Evolutionary conservation across 345 rosid genomes (phyloP), one percentile per base, ranked within the genome.

Genomic region (Eucalyptus erythrocorys): DNA sequence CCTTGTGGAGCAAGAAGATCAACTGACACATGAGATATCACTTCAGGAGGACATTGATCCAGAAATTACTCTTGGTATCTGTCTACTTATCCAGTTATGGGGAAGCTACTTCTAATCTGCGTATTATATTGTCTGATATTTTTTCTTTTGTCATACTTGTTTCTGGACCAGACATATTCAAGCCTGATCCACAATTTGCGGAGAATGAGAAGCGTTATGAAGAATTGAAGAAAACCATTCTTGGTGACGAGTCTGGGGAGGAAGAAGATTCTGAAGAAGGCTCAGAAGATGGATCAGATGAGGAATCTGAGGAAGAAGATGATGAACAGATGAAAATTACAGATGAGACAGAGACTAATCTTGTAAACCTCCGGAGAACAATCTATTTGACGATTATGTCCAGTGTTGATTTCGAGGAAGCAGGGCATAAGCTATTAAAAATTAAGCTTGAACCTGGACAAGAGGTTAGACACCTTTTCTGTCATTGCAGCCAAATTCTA

Each of bases 321-420:
- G 99, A 96, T 86, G 93, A 94, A 90, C 89, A 90, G 88, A 97
- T 95, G 98, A 88, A 93, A 91, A 98, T 98, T 89, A 94, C 87
- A 87, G 99, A 98, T 86, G 98, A 98, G 91, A 98, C 99, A 21
- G 99, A 97, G 94, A 97, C 99, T n/a, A 96, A 98, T 90, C 99
- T 98, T 91, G 90, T 98, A 85, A 98, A 97, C 89, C 97, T 98
- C 49, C 94, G 99, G 86, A 97, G 99, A 92, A 98, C 99, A 90
- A 98, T 98, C 87, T 98, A 98, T 90, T 91, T 97, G 48, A 97
- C 99, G 45, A 98, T 98, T 45, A 98, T 98, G 99, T 98, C 99
- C 68, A 98, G 99, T 89, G 99, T 96, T 84, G 99, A 97, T 90
- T 98, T 97, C 90, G 99, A 98, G 94, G 99, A 97, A 88, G 99